These are phyloP conservation scores for Mucor plumbeus DNA, from an alignment of 371 early-diverging fungal genomes.

Conservation along the genomic window DNA sequence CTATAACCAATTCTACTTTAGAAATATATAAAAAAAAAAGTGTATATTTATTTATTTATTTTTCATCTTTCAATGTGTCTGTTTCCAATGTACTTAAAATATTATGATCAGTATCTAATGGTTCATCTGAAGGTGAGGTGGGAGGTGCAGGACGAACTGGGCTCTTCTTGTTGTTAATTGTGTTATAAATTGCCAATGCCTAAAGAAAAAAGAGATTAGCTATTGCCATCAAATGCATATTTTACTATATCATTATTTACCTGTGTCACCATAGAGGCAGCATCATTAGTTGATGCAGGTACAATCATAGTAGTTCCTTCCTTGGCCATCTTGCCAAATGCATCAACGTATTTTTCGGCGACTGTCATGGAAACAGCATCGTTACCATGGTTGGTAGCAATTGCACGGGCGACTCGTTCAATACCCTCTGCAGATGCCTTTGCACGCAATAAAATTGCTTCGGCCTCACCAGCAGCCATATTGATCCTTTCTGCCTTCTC, in stretches of 20 bases:
- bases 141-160: conserved; percentile 3
- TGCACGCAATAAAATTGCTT: conserved; percentile 88
- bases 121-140: not conserved
- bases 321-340: conserved; percentile 92
- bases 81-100: conserved; percentile 1
- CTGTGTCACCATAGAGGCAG: conserved; percentile 86
- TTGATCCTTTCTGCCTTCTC: conserved; percentile 90
- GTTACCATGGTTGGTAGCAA: conserved; percentile 70
- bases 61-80: not conserved
- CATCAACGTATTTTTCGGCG: conserved; percentile 97
- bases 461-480: conserved; percentile 86
- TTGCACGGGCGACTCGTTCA: conserved; percentile 79
- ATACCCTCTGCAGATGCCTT: conserved; percentile 86
- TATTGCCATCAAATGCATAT: not conserved
- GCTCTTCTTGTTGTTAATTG: conserved; percentile 49
- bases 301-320: conserved; percentile 92
- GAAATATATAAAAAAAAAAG: not conserved
- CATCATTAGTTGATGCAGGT: conserved; percentile 86
- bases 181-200: conserved; percentile 61
- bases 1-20: too few species aligned
- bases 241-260: conserved; percentile 30
- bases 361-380: conserved; percentile 92
- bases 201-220: conserved; percentile 16
- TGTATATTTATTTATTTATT: not conserved
- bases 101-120: not conserved